Conservation (phyloP, 805 yeast genomes). For the Pichia scutulata region DNA sequence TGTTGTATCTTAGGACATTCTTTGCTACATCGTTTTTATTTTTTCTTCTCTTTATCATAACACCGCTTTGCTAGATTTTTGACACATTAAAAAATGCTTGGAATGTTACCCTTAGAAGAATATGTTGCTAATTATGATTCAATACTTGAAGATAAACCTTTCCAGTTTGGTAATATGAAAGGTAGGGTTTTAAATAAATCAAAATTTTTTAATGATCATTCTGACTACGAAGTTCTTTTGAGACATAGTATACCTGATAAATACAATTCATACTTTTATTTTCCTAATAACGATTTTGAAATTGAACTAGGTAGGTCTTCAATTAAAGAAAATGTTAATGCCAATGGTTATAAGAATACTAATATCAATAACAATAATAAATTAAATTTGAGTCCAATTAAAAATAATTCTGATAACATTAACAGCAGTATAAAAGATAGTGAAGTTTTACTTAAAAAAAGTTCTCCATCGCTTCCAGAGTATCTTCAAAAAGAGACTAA, state of each 20-base stretch:
- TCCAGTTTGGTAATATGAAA: constrained; percentile 24
- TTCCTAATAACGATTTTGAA: constrained; percentile 6
- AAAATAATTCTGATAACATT: constrained; percentile 5
- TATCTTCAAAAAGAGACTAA: neutral
- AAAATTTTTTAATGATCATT: constrained; percentile 17
- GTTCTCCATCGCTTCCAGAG: neutral
- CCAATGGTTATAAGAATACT: constrained; percentile 13
- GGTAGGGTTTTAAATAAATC: constrained; percentile 21
- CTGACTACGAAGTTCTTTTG: constrained; percentile 25
- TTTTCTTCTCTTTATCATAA: neutral
- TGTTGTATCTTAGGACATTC: neutral
- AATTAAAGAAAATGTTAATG: neutral
- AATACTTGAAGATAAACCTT: constrained; percentile 20
- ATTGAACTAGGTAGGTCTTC: constrained; percentile 23
- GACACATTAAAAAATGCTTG: constrained; percentile 19
- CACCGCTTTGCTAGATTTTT: constrained; percentile 6
- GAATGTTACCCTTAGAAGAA: constrained; percentile 21
- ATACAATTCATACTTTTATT: constrained; percentile 19
- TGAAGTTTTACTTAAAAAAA: constrained; percentile 1
- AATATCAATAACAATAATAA: constrained; percentile 21
- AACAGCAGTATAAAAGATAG: constrained; percentile 5
- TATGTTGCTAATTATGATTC: constrained; percentile 25
- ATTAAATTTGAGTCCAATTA: constrained; percentile 24
- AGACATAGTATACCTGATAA: constrained; percentile 24
- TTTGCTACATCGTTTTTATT: neutral